Conservation (phyloP, 768 basidiomycete species). For the Termitomyces sp. region DNA sequence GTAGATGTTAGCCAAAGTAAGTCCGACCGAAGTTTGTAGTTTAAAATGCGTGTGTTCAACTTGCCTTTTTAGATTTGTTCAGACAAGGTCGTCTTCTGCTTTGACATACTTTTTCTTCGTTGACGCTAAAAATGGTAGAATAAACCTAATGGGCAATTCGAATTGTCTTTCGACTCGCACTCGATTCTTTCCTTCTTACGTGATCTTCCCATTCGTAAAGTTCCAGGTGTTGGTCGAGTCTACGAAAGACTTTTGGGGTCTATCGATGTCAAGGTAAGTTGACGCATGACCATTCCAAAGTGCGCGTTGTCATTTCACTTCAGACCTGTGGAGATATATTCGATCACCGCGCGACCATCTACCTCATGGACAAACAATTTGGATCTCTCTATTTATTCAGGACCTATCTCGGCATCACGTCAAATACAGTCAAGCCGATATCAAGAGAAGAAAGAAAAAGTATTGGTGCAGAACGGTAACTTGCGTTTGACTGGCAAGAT, state of each 20-base stretch:
- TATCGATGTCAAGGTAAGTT: conserved; percentile 73
- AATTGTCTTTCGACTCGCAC: conserved; percentile 58
- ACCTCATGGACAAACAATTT: conserved; percentile 85
- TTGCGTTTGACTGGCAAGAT: background rate
- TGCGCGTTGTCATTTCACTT: background rate
- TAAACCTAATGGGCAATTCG: conserved; percentile 92
- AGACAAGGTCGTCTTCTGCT: conserved; percentile 54
- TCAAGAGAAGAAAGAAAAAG: conserved; percentile 84
- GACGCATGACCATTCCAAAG: background rate
- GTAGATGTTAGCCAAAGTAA: conserved; percentile 89
- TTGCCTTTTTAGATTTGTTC: conserved; percentile 68
- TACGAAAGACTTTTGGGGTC: conserved; percentile 84
- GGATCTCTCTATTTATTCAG: conserved; percentile 70
- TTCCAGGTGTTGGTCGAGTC: conserved; percentile 89
- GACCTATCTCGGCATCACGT: conserved; percentile 82
- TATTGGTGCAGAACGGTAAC: conserved; percentile 83
- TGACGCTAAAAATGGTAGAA: conserved; percentile 41
- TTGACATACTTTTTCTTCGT: background rate
- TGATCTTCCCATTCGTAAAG: conserved; percentile 77
- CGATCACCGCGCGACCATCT: conserved; percentile 63
- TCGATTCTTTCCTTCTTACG: conserved; percentile 73
- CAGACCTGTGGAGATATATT: conserved; percentile 92
- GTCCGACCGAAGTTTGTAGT: conserved; percentile 6
- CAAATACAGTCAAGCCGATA: conserved; percentile 72
- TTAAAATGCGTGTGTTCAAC: background rate